Percentiles rank a stretch among this genome's conserved stretches.
Evolutionary conservation across 495 filamentous ascomycete genomes (phyloP).

Genomic region (Pseudevernia furfuracea): DNA sequence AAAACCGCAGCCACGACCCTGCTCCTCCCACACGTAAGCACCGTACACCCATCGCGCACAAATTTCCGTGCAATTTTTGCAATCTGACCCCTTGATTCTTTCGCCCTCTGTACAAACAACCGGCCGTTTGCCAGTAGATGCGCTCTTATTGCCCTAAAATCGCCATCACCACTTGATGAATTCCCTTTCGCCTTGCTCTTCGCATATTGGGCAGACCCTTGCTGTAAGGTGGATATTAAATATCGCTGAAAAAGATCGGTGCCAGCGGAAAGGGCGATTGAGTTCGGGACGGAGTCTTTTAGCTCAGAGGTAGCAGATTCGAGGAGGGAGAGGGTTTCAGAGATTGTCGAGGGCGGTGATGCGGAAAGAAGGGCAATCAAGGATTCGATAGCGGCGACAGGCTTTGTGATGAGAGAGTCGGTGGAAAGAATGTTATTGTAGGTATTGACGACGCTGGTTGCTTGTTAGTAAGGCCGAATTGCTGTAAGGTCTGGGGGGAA

Average conservation of each 20-base stretch:
- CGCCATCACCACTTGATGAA: constrained; percentile 43
- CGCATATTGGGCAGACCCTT: constrained; percentile 28
- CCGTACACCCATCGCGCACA: constrained; percentile 64
- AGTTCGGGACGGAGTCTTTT: constrained; percentile 69
- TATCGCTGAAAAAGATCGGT: constrained; percentile 95
- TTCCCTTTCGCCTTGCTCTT: constrained; percentile 15
- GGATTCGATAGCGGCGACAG: constrained; percentile 90
- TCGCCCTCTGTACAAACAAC: constrained; percentile 80
- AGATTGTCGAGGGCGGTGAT: constrained; percentile 72
- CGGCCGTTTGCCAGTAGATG: constrained; percentile 78
- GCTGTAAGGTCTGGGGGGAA: constrained; percentile 1
- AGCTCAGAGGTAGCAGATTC: constrained; percentile 64
- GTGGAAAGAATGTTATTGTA: constrained; percentile 52
- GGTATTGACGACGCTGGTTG: constrained; percentile 48
- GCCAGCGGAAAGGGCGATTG: constrained; percentile 81
- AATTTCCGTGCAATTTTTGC: constrained; percentile 69
- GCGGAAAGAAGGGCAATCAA: constrained; percentile 75
- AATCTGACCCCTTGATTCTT: constrained; percentile 73
- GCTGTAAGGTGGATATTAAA: constrained; percentile 63
- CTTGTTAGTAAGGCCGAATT: constrained; percentile 1
- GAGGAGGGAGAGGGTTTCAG: constrained; percentile 84
- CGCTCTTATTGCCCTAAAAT: constrained; percentile 73
- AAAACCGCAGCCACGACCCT: constrained; percentile 75
- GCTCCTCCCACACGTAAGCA: constrained; percentile 82
- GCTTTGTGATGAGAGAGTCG: constrained; percentile 86